Evolutionary conservation across 148 eudicot species (phyloP), one percentile per base, ranked within the genome.

Genomic region (Euryodendron excelsum): DNA sequence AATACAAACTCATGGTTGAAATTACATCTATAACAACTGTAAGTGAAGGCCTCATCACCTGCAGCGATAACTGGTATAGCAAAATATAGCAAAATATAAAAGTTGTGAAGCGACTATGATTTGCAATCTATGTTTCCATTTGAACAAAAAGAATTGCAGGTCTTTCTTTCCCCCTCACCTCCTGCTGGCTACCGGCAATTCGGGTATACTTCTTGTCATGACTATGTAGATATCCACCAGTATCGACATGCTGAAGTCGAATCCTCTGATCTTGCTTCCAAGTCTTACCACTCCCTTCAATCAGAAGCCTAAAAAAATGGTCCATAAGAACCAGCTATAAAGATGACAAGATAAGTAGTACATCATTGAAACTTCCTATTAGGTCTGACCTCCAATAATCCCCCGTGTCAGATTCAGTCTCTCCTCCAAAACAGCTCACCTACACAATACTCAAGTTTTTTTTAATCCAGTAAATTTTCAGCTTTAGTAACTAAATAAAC

Each of bases 371-470:
- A 37, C 21, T 0, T 18, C 21, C 37, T 5, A 69, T 30, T 4
- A 31, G 61, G 55, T 27, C 88, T 88, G 69, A 93, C 97, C 91
- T 89, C 97, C 97, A 93, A 58, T 86, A 72, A 81, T 93, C 97
- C 31, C 97, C 94, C 45, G 91, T 89, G 68, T 93, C 94, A 65
- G 94, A 93, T 15, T 83, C 66, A n/a, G 69, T 48, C 28, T 91
- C 91, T 75, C 84, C 86, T 47, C 97, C 97, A 79, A 81, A 92
- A 86, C 97, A 90, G 85, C 97, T 92, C n/a, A 91, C 94, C 97
- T 92, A 80, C 67, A 89, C 61, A 31, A 25, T 3, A 5, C 15
- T 3, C 15, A 52, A 17, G 15, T 12, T 52, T 12, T 12, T 52
- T 9, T 52, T 3, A 14, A 13, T 52, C 56, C 56, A 17, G 56